Base-by-base conservation (phyloP, 306 rosid species). In the Lupinus albus region DNA sequence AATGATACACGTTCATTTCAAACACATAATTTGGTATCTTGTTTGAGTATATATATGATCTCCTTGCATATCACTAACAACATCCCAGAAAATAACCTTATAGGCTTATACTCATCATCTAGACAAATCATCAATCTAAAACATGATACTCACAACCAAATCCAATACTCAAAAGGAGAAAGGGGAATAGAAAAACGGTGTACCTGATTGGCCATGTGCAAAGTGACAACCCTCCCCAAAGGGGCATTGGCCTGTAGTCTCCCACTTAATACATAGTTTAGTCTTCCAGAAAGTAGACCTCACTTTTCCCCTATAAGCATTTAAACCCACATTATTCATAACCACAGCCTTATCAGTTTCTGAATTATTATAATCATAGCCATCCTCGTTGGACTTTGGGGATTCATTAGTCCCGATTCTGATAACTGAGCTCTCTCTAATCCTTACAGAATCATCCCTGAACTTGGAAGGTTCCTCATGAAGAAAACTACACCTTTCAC, bases 191-290 rank as follows among this genome's bases (percentile, higher is more conserved):
- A 33, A 8, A 25, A 25, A 25, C 30, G 2, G 4, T 25, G 30
- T 80, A 93, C 97, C 99, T 88, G 87, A 82, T 64, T 75, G 85
- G 3, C 99, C 99, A 77, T 94, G 99, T 21, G 97, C 96, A 80
- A 88, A 94, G 84, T 88, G 96, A 64, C 99, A 94, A 16, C 85
- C 84, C 16, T 79, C 91, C 1, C 91, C 89, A 10, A 84, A 94
- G 36, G 87, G 84, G 74, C 99, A 94, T 15, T 79, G 81, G 1
- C 96, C 97, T 8, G 87, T 85, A 16, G 49, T 75, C 83, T 90
- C 89, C 88, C 88, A 94, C 69, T 84, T 88, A 71, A 63, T 75
- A 74, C 99, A 94, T 0, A 94, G 59, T 81, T 84, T 94, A 8
- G 96, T 94, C 88, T 82, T 94, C 95, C 94, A 89, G 70, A 57